Conservation (phyloP, 2,329 filamentous ascomycete genomes). For the Ophiostoma tasmaniense region DNA sequence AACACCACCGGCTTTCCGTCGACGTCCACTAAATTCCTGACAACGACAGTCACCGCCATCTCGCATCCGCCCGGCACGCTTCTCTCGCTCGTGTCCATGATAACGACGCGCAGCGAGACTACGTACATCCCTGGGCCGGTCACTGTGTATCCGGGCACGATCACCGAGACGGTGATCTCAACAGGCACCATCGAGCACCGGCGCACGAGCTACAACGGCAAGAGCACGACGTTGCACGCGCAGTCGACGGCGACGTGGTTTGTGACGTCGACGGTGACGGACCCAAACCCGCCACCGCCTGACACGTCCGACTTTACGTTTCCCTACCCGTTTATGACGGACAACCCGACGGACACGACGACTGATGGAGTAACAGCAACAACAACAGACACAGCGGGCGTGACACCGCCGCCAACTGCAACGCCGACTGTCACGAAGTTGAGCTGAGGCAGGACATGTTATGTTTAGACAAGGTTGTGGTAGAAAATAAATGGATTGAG, state of each 20-base stretch:
- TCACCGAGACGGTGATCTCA: not conserved
- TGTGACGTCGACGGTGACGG: not conserved
- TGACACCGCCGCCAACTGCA: not conserved
- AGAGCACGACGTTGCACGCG: slow-evolving; percentile 14
- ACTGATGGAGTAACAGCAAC: not conserved
- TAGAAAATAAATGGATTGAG: not conserved
- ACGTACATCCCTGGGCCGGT: not conserved
- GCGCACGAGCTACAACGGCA: slow-evolving; percentile 13
- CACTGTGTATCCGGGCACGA: not conserved
- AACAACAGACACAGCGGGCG: not conserved
- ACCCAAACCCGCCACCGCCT: too few species aligned
- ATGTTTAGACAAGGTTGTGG: not conserved
- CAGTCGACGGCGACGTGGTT: too few species aligned
- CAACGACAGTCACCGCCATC: not conserved
- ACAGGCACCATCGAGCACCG: slow-evolving; percentile 15
- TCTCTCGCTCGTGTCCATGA: not conserved
- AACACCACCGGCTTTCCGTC: not conserved
- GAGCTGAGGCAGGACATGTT: not conserved
- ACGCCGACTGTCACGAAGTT: not conserved
- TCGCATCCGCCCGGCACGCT: not conserved
- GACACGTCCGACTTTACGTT: too few species aligned
- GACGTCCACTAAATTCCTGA: not conserved
- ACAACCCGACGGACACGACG: not conserved
- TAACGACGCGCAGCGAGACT: not conserved
- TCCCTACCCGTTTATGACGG: too few species aligned